A percentile compares a stretch with the other conserved stretches of the same genome.
phyloP scores from a whole-genome alignment of 495 filamentous ascomycete species.

The Penicillium manginii region DNA sequence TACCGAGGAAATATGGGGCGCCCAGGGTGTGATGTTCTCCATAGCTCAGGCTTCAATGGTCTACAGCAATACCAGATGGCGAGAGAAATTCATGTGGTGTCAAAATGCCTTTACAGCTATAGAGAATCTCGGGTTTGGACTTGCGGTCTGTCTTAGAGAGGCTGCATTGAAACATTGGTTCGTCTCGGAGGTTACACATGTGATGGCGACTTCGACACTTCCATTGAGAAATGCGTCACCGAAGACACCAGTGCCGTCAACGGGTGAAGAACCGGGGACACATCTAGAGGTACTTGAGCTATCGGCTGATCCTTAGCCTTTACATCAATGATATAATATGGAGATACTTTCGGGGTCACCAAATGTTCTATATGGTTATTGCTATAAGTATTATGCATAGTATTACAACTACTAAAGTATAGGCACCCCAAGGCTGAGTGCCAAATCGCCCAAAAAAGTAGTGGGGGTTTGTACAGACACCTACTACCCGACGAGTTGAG shows the following conservation, averaged over 20 bases:
- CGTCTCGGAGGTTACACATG: not conserved
- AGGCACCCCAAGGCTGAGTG: not conserved
- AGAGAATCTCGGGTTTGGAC: not conserved
- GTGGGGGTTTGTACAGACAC: not conserved
- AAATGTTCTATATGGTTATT: no score
- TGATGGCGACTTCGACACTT: not conserved
- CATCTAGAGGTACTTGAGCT: not conserved
- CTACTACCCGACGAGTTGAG: not conserved
- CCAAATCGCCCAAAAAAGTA: not conserved
- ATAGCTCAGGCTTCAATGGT: not conserved
- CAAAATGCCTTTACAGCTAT: not conserved
- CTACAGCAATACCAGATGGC: constrained; percentile 3
- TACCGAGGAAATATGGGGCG: constrained; percentile 4
- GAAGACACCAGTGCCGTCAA: not conserved
- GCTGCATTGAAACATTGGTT: constrained; percentile 3
- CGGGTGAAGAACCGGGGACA: not conserved
- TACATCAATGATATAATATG: not conserved
- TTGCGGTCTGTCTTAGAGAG: constrained; percentile 2
- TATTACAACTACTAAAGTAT: not conserved
- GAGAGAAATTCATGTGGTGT: constrained; percentile 4
- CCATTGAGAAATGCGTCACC: not conserved
- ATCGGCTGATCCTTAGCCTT: not conserved
- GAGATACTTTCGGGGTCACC: not conserved
- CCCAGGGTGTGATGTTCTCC: not conserved
- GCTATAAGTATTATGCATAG: no score